These are phyloP conservation scores for Diplodia scrobiculata DNA, from an alignment of 2,329 filamentous ascomycete genomes.

Conservation along the genomic window DNA sequence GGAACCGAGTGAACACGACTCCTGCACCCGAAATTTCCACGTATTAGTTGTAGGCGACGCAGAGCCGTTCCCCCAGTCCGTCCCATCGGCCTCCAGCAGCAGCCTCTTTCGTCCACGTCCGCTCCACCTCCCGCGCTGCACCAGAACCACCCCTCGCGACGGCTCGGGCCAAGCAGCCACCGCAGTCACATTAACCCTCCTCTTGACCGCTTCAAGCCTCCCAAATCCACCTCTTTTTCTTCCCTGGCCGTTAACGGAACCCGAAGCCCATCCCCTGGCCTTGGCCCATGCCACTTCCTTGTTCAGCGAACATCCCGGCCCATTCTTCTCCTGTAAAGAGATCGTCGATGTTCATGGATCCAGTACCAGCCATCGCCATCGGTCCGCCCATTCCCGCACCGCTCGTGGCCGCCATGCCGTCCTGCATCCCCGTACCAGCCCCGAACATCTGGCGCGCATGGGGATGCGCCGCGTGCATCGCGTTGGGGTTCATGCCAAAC, in stretches of 20 bases:
- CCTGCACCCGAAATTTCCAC: background rate
- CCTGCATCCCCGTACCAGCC: conserved; percentile 14
- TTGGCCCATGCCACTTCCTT: conserved; percentile 37
- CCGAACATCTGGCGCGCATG: conserved; percentile 17
- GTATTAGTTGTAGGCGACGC: background rate
- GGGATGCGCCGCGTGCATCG: conserved; percentile 28
- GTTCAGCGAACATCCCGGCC: conserved; percentile 45
- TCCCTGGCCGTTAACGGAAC: background rate
- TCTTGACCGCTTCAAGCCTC: background rate
- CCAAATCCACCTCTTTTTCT: background rate
- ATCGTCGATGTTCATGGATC: conserved; percentile 38
- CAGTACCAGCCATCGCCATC: conserved; percentile 16
- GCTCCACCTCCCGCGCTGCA: background rate
- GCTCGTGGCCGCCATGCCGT: conserved; percentile 3
- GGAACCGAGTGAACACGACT: background rate
- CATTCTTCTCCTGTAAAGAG: conserved; percentile 46
- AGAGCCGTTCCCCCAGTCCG: background rate
- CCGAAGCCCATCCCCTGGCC: conserved; percentile 27
- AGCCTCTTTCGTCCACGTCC: background rate
- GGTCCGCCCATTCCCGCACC: conserved; percentile 9
- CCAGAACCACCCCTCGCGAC: background rate
- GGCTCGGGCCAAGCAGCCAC: background rate
- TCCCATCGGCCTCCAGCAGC: background rate
- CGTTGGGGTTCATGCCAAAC: conserved; percentile 16
- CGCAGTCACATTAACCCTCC: background rate